Evolutionary conservation across 371 early-diverging fungal genomes (phyloP), one percentile per base, ranked within the genome.

Genomic region (Cokeromyces recurvatus): DNA sequence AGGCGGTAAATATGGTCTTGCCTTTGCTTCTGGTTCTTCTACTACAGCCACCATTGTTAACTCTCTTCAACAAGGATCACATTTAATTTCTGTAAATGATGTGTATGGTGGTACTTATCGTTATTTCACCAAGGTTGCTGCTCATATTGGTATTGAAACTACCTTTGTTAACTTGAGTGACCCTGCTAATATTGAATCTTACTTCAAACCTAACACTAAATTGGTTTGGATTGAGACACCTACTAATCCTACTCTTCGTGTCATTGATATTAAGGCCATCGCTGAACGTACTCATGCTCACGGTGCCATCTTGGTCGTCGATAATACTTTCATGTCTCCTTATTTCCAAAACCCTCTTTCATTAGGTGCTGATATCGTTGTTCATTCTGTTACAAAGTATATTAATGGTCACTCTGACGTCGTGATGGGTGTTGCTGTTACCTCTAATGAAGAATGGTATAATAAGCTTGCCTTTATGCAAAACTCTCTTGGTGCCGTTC

Each of bases 391-490:
- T 22, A 96, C 97, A 38, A 98, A 97, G 74, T 96, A 95, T 74
- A 84, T 97, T 66, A 97, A 96, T 77, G 97, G 98, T 38, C 97
- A 98, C 78, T 92, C 92, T 24, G 98, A 98, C 69, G 96, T 94
- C 15, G 90, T 96, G 11, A 94, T 96, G 92, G 98, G 98, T 63
- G 82, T 94, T 35, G 92, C 91, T 24, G 84, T 88, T 14, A 92
- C 91, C 45, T 86, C 77, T 66, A 68, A 82, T 63, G 82, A 86
- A 31, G 78, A 74, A 39, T 53, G 94, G 48, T 74, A 79, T 55
- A 78, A 84, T 19, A 83, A 86, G 64, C 71, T 98, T 31, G 69
- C 73, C 40, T 97, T 97, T 72, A 74, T 95, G 63, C 97, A 96
- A 69, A 97, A 97, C 81, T 74, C 94, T 16, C 84, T 94, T 49